A percentile compares a stretch with the other conserved stretches of the same genome.
These are phyloP conservation scores for Lentinula raphanica DNA, from an alignment of 768 basidiomycete species.

Conservation along the genomic window DNA sequence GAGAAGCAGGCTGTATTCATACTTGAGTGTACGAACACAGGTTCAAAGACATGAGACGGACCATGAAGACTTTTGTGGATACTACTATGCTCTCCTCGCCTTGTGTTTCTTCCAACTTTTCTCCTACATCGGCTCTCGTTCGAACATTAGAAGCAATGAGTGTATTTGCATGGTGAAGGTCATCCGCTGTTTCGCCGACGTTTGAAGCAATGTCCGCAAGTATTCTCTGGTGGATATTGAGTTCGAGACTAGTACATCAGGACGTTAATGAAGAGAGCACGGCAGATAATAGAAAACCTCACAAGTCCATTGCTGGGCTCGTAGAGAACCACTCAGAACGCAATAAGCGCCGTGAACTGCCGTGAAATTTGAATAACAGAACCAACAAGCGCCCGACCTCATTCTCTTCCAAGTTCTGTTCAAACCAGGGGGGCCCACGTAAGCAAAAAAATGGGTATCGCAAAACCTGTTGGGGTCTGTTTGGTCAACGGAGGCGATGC, in stretches of 20 bases:
- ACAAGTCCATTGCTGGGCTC: slow-evolving; percentile 43
- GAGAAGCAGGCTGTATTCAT: slow-evolving; percentile 52
- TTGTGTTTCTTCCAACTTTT: slow-evolving; percentile 22
- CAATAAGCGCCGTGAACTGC: too few species aligned
- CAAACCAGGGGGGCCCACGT: too few species aligned
- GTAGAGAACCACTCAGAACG: neutral
- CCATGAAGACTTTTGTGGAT: slow-evolving; percentile 50
- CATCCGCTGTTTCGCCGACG: slow-evolving; percentile 42
- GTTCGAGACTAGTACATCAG: slow-evolving; percentile 52
- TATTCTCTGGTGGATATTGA: slow-evolving; percentile 74
- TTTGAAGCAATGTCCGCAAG: slow-evolving; percentile 67
- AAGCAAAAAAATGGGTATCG: too few species aligned
- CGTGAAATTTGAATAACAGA: too few species aligned
- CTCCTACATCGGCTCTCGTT: slow-evolving; percentile 26
- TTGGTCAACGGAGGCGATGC: too few species aligned
- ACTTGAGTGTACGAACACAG: slow-evolving; percentile 5
- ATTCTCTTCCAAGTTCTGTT: too few species aligned
- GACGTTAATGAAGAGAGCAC: neutral
- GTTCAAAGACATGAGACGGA: slow-evolving; percentile 22
- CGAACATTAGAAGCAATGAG: slow-evolving; percentile 60
- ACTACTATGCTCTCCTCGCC: slow-evolving; percentile 1
- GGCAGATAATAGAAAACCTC: slow-evolving; percentile 13
- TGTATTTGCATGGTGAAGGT: slow-evolving; percentile 43
- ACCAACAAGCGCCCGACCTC: too few species aligned
- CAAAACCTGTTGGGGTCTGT: too few species aligned